Percentiles rank a stretch among this genome's conserved stretches.
Conservation (phyloP, 768 basidiomycete species). For the Tubosaeta brunneosetosa region DNA sequence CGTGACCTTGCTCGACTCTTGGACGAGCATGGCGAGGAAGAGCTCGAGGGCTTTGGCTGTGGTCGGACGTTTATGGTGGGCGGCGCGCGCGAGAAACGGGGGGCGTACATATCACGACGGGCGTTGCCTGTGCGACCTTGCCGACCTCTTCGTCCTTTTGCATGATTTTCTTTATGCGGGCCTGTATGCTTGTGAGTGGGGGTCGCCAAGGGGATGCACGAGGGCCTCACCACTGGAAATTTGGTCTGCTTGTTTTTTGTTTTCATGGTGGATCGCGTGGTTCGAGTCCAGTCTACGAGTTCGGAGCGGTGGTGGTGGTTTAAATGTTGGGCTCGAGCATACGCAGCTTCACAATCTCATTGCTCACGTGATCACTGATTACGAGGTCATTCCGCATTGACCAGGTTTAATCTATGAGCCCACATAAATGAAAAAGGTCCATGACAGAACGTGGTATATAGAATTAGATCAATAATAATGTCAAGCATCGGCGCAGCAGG, state of each 20-base stretch:
- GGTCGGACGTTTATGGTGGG: constrained; percentile 9
- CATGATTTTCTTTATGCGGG: constrained; percentile 99
- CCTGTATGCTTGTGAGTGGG: constrained; percentile 43
- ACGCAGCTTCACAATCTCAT: constrained; percentile 18
- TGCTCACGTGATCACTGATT: constrained; percentile 18
- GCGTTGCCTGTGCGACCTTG: constrained; percentile 95
- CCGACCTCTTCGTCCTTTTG: constrained; percentile 99
- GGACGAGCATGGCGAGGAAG: constrained; percentile 80
- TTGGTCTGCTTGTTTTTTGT: constrained; percentile 90
- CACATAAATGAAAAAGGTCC: neutral
- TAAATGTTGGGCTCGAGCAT: neutral
- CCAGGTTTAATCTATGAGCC: neutral
- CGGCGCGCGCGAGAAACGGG: constrained; percentile 9
- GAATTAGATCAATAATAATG: neutral
- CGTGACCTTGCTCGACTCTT: constrained; percentile 79
- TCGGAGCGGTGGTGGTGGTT: neutral
- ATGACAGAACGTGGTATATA: neutral
- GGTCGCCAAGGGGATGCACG: constrained; percentile 1
- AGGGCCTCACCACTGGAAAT: constrained; percentile 73
- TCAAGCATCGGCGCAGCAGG: neutral
- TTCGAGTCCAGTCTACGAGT: neutral
- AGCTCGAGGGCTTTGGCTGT: constrained; percentile 94
- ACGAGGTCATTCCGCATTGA: neutral
- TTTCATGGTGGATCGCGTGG: constrained; percentile 49
- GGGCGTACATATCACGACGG: constrained; percentile 89